phyloP scores from a whole-genome alignment of 345 rosid genomes.

The Lagerstroemia speciosa region DNA sequence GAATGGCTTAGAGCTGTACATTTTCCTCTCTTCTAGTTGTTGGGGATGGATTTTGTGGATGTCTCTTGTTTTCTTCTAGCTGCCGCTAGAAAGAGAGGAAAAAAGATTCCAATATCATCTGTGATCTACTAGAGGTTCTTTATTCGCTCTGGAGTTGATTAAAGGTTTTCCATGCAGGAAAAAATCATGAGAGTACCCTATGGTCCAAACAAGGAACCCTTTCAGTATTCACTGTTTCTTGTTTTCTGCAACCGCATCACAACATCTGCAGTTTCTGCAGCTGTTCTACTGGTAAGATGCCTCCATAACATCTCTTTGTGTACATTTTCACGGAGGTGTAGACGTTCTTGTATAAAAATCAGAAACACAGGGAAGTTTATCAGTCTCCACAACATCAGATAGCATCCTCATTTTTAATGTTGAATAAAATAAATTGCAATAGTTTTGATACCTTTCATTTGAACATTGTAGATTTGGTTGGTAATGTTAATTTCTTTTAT shows the following conservation, averaged over 20 bases:
- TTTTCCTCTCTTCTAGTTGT: background rate
- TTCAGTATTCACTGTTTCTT: conserved; percentile 76
- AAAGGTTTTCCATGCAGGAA: conserved; percentile 38
- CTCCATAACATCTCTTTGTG: background rate
- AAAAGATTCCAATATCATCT: background rate
- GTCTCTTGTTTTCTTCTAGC: background rate
- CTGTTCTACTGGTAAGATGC: conserved; percentile 45
- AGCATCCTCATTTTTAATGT: background rate
- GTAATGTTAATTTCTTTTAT: conserved; percentile 1
- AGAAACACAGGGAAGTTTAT: background rate
- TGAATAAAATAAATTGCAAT: background rate
- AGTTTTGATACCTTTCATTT: background rate
- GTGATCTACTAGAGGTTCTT: background rate
- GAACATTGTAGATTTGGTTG: background rate
- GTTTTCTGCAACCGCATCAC: conserved; percentile 90
- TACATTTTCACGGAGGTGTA: background rate
- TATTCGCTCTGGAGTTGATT: conserved; percentile 5
- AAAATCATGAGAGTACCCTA: conserved; percentile 91
- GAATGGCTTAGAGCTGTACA: background rate
- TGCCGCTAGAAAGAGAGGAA: background rate
- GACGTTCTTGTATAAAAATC: background rate
- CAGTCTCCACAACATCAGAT: background rate
- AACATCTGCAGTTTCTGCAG: conserved; percentile 84
- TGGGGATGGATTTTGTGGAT: background rate
- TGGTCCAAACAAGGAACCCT: conserved; percentile 70